Base-by-base conservation (phyloP, 164 flowering plant species). In the Cinnamomum chago region DNA sequence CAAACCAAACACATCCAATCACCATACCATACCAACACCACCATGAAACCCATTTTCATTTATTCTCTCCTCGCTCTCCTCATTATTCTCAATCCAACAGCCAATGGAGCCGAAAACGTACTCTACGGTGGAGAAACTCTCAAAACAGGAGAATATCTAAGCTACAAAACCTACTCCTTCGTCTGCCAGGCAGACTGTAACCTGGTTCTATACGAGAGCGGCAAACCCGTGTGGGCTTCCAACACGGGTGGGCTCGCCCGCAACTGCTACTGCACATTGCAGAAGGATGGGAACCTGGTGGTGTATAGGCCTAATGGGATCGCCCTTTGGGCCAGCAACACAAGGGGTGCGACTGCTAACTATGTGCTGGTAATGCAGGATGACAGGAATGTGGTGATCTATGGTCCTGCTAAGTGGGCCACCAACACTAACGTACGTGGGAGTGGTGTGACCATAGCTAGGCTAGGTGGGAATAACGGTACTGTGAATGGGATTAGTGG, bases 141-240 rank as follows among this genome's bases (percentile, higher is more conserved):
- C 47, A 0, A 0, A 3, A 4, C 73, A 1, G 65, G 65, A 3
- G 1, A 30, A 1, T 55, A 17, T 15, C 50, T 71, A 7, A 4
- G 4, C 22, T 28, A 58, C 11, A 47, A 30, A 47, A 60, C 12
- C 17, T 55, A 58, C 30, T 14, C 14, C 2, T 25, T 71, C 11
- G 13, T 18, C 9, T 55, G 58, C 65, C 50, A 71, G 25, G 14
- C 5, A 6, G 66, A 71, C 20, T 71, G 73, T 25, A 71, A 71
- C 40, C 50, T 71, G 25, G 73, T 71, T 6, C 62, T 71, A 24
- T 58, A 58, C 33, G 73, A 71, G 23, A 27, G 30, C 14, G 25
- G 65, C 0, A 5, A 14, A 1, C 14, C 50, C 47, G 17, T 58
- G 1, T 71, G 50, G 73, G 65, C 73, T 2, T 30, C 73, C 2